Evolutionary conservation across 2,329 filamentous ascomycete species (phyloP).

Genomic region (Hymenoscyphus scutula): DNA sequence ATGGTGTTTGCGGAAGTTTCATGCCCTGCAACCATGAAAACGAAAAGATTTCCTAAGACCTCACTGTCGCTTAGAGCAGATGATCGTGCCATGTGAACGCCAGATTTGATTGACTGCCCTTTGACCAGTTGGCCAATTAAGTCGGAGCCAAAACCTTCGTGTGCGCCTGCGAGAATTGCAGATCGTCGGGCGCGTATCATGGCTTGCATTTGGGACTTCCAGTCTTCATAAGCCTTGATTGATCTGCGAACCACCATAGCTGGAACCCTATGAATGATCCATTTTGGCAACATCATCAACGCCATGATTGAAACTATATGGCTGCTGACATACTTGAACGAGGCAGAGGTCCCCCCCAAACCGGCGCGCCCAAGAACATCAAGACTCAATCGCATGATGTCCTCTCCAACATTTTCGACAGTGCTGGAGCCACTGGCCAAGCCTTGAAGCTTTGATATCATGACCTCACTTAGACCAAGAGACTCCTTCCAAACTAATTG

Average conservation of each 20-base stretch:
- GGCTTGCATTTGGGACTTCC: slow-evolving; percentile 18
- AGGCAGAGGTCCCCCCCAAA: slow-evolving; percentile 53
- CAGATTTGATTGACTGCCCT: slow-evolving; percentile 4
- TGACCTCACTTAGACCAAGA: slow-evolving; percentile 43
- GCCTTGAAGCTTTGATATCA: slow-evolving; percentile 42
- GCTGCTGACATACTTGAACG: slow-evolving; percentile 13
- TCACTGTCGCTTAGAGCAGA: slow-evolving; percentile 52
- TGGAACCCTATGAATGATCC: slow-evolving; percentile 8
- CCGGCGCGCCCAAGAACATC: slow-evolving; percentile 65
- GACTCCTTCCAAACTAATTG: slow-evolving; percentile 41
- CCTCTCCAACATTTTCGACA: slow-evolving; percentile 44
- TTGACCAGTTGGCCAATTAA: slow-evolving; percentile 13
- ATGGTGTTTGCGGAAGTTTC: slow-evolving; percentile 75
- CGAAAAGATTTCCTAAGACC: slow-evolving; percentile 68
- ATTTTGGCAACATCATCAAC: slow-evolving; percentile 10
- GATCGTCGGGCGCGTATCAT: slow-evolving; percentile 17
- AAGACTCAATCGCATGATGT: slow-evolving; percentile 61
- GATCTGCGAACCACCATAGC: slow-evolving; percentile 5
- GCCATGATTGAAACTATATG: slow-evolving; percentile 15
- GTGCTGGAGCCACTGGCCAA: slow-evolving; percentile 38
- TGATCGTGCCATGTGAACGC: background rate
- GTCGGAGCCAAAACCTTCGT: slow-evolving; percentile 3
- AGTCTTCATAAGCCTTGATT: slow-evolving; percentile 19
- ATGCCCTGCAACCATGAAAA: slow-evolving; percentile 69
- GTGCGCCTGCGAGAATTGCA: slow-evolving; percentile 7